A percentile compares a stretch with the other conserved stretches of the same genome.
phyloP scores from a whole-genome alignment of 1,284 basidiomycete species.

The Cryptococcus depauperatus region DNA sequence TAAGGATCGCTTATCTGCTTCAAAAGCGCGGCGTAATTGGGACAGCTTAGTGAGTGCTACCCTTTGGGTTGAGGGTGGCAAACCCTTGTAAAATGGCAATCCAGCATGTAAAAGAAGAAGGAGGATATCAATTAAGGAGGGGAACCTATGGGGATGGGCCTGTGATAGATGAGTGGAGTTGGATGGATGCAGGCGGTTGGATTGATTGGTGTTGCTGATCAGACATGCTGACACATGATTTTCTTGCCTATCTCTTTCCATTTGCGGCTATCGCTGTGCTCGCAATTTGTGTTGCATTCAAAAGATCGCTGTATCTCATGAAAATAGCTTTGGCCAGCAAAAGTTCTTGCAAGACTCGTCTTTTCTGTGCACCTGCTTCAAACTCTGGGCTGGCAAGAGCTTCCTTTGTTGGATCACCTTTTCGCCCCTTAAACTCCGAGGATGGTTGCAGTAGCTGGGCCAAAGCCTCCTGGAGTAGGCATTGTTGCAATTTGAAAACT shows the following conservation, averaged over 20 bases:
- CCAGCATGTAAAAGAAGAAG: too few relatives aligned
- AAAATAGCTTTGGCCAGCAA: background rate
- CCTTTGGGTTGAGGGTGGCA: background rate
- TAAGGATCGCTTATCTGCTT: background rate
- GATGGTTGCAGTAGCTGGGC: conserved; percentile 31
- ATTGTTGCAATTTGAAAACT: background rate
- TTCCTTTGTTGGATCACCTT: background rate
- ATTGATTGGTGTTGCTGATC: too few relatives aligned
- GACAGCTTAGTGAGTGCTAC: conserved; percentile 12
- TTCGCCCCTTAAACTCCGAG: too few relatives aligned
- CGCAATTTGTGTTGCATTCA: too few relatives aligned
- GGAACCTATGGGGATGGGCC: too few relatives aligned
- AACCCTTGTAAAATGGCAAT: too few relatives aligned
- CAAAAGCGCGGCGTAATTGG: background rate
- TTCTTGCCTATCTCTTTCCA: background rate
- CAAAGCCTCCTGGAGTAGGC: conserved; percentile 27
- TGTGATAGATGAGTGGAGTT: background rate
- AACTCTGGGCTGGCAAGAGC: background rate
- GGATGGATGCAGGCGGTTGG: background rate
- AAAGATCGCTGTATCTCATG: conserved; percentile 10
- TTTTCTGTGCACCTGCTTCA: background rate
- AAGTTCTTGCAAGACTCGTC: too few relatives aligned
- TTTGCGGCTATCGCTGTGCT: background rate
- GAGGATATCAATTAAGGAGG: too few relatives aligned
- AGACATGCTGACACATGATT: conserved; percentile 5